Evolutionary conservation across 2,329 filamentous ascomycete genomes (phyloP).

Genomic region (Geosmithia morbida): DNA sequence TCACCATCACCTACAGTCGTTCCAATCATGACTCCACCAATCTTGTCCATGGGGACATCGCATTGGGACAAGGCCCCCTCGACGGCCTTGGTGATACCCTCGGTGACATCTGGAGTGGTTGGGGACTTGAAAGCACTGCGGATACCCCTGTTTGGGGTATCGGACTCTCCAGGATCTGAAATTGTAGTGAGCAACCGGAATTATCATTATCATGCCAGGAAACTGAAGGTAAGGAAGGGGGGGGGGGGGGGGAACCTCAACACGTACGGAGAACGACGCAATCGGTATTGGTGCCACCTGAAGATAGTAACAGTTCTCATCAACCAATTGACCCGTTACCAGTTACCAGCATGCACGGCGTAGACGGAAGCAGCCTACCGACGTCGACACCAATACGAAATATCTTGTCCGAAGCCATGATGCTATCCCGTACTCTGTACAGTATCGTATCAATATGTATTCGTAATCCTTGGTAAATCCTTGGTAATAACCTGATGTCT

Average conservation of each 20-base stretch:
- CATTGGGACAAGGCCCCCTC: constrained; percentile 21
- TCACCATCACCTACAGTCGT: constrained; percentile 23
- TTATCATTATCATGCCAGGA: no score
- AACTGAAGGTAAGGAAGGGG: no score
- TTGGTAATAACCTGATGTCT: background rate
- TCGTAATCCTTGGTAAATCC: background rate
- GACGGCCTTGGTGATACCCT: constrained; percentile 30
- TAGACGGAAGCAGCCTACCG: no score
- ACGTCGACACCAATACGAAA: constrained; percentile 26
- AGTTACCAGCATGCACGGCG: no score
- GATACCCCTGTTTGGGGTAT: constrained; percentile 23
- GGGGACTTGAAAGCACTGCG: constrained; percentile 32
- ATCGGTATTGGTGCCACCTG: constrained; percentile 34
- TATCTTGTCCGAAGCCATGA: background rate
- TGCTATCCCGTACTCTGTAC: background rate
- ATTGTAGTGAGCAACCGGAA: no score
- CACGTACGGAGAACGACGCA: constrained; percentile 21
- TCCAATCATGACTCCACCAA: constrained; percentile 35
- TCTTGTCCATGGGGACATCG: constrained; percentile 16
- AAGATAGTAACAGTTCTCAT: constrained; percentile 8
- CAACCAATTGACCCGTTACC: background rate
- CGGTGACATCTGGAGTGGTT: constrained; percentile 31
- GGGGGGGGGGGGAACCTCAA: no score
- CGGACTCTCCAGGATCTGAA: constrained; percentile 23
- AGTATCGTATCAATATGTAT: background rate